These are phyloP conservation scores for Metschnikowia cubensis DNA, from an alignment of 805 yeast genomes.

Conservation along the genomic window DNA sequence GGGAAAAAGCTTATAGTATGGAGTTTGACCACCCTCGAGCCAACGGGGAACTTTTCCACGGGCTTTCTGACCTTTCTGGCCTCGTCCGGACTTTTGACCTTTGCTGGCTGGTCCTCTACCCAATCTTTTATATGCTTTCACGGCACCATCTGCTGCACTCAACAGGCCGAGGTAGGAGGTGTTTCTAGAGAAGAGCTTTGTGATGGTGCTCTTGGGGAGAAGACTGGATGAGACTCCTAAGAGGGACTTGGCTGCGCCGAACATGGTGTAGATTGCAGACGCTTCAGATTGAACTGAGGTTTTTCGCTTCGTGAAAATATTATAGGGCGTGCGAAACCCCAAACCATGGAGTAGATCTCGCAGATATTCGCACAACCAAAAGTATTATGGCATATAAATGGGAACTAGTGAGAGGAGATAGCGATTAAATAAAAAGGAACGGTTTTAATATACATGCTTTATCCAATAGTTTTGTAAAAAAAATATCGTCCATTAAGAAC, in stretches of 20 bases:
- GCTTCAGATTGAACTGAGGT: constrained; percentile 1
- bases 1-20: constrained; percentile 77
- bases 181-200: constrained; percentile 24
- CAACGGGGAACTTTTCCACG: constrained; percentile 84
- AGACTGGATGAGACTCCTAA: constrained; percentile 2
- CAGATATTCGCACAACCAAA: too few species aligned
- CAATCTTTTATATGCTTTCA: constrained; percentile 59
- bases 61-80: constrained; percentile 98
- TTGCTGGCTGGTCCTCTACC: constrained; percentile 95
- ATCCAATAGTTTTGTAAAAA: background rate
- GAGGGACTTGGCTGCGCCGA: constrained; percentile 4
- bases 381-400: too few species aligned
- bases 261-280: constrained; percentile 3
- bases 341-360: background rate
- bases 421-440: background rate
- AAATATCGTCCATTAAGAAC: too few species aligned
- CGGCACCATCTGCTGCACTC: constrained; percentile 60
- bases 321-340: background rate
- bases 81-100: constrained; percentile 96
- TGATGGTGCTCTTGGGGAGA: background rate
- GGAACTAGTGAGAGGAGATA: too few species aligned
- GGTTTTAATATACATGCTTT: background rate
- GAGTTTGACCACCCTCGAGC: constrained; percentile 99
- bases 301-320: constrained; percentile 2
- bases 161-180: constrained; percentile 51